phyloP scores from a whole-genome alignment of 2,329 filamentous ascomycete genomes.

The Triangularia setosa region DNA sequence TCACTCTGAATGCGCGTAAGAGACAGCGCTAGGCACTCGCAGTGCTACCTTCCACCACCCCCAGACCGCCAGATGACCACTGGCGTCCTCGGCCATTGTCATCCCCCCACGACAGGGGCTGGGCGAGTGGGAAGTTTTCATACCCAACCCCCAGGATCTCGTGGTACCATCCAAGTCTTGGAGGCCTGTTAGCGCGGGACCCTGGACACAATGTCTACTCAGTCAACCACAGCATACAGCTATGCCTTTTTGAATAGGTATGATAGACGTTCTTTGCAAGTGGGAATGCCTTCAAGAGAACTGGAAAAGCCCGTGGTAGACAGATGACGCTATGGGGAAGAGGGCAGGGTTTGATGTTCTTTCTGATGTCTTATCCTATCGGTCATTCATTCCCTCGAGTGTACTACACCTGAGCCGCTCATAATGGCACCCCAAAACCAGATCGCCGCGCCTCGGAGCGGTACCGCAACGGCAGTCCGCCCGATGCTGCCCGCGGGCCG shows the following conservation, averaged over 20 bases:
- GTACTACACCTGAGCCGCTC: slow-evolving; percentile 2
- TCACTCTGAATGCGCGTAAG: not conserved
- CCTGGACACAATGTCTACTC: not conserved
- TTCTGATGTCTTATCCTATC: not conserved
- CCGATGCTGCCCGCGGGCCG: slow-evolving; percentile 13
- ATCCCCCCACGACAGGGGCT: not conserved
- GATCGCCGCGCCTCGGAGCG: slow-evolving; percentile 5
- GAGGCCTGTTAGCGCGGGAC: not conserved
- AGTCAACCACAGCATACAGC: not conserved
- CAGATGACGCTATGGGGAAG: not conserved
- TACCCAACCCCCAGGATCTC: not conserved
- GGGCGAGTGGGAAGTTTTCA: not conserved
- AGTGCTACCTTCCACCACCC: not conserved
- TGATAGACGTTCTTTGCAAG: not conserved
- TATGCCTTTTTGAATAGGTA: too few species aligned
- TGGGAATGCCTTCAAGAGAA: not conserved
- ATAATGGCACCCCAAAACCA: slow-evolving; percentile 10
- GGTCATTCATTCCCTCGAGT: not conserved
- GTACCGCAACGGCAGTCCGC: slow-evolving; percentile 6
- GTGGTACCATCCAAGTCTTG: not conserved
- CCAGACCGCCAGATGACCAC: slow-evolving; percentile 7
- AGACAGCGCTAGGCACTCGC: not conserved
- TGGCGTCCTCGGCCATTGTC: not conserved
- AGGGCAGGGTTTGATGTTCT: not conserved
- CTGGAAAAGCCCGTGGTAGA: not conserved